Percentiles rank a stretch among this genome's conserved stretches.
These are phyloP conservation scores for Trichoderma semiorbis DNA, from an alignment of 2,329 filamentous ascomycete species.

Conservation along the genomic window DNA sequence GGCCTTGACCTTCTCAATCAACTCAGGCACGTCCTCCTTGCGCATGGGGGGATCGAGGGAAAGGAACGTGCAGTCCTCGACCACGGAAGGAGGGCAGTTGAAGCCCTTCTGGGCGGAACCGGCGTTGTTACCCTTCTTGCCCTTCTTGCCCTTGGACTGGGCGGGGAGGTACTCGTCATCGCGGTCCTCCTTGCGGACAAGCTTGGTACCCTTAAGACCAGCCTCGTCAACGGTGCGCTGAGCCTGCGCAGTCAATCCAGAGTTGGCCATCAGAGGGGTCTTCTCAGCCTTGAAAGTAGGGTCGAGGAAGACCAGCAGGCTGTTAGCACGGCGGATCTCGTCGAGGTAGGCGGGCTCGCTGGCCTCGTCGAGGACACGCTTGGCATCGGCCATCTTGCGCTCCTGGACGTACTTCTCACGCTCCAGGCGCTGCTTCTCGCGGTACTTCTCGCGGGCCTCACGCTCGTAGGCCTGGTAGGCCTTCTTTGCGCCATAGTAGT, in stretches of 20 bases:
- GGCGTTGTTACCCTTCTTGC: slow-evolving; percentile 56
- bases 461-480: slow-evolving; percentile 82
- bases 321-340: slow-evolving; percentile 86
- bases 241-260: slow-evolving; percentile 73
- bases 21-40: slow-evolving; percentile 73
- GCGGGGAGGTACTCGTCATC: slow-evolving; percentile 83
- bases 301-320: slow-evolving; percentile 87
- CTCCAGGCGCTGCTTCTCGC: slow-evolving; percentile 79
- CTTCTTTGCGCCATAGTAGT: slow-evolving; percentile 77
- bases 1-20: slow-evolving; percentile 84
- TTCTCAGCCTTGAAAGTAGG: slow-evolving; percentile 67
- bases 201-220: slow-evolving; percentile 78
- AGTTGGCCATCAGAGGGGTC: slow-evolving; percentile 59
- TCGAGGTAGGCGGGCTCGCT: slow-evolving; percentile 85
- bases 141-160: slow-evolving; percentile 82
- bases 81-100: slow-evolving; percentile 85
- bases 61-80: slow-evolving; percentile 83
- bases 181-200: slow-evolving; percentile 81
- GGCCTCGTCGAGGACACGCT: slow-evolving; percentile 74
- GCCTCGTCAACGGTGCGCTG: slow-evolving; percentile 80
- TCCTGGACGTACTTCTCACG: slow-evolving; percentile 69
- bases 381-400: slow-evolving; percentile 71
- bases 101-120: slow-evolving; percentile 57
- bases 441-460: slow-evolving; percentile 70
- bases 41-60: slow-evolving; percentile 85